phyloP scores from a whole-genome alignment of 768 basidiomycete species.

The Lyophyllum decastes region DNA sequence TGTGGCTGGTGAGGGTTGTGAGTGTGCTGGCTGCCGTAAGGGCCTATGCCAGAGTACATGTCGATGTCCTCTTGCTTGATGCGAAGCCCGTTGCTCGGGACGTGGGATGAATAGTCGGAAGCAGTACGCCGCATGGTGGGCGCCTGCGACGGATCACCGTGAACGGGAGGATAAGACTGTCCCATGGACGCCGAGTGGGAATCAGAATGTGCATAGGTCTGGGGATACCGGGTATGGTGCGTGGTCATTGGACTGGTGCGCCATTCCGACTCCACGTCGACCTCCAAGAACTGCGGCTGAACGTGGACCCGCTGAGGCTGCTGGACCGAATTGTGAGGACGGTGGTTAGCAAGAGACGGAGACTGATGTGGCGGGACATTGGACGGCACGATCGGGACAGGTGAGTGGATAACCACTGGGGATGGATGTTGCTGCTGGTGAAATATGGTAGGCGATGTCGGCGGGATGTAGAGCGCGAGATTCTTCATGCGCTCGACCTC shows the following conservation, averaged over 20 bases:
- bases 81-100: not conserved
- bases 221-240: slow-evolving; percentile 15
- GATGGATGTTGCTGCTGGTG: slow-evolving; percentile 19
- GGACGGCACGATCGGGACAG: slow-evolving; percentile 22
- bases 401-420: slow-evolving; percentile 24
- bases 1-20: slow-evolving; percentile 10
- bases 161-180: slow-evolving; percentile 1
- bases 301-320: slow-evolving; percentile 11
- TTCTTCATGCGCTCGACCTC: slow-evolving; percentile 20
- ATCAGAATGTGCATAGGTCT: slow-evolving; percentile 7
- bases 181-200: slow-evolving; percentile 6
- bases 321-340: slow-evolving; percentile 4
- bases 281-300: slow-evolving; percentile 18
- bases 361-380: slow-evolving; percentile 18
- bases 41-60: slow-evolving; percentile 3
- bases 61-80: slow-evolving; percentile 15
- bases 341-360: slow-evolving; percentile 13
- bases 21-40: slow-evolving; percentile 5
- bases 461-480: slow-evolving; percentile 21
- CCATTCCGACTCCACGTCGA: slow-evolving; percentile 28
- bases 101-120: slow-evolving; percentile 2
- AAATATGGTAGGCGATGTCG: slow-evolving; percentile 3
- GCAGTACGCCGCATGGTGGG: slow-evolving; percentile 3
- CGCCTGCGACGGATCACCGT: slow-evolving; percentile 3
- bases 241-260: slow-evolving; percentile 15